A percentile compares a stretch with the other conserved stretches of the same genome.
phyloP scores from a whole-genome alignment of 139 green algal genomes.

The Chlorella vulgaris region DNA sequence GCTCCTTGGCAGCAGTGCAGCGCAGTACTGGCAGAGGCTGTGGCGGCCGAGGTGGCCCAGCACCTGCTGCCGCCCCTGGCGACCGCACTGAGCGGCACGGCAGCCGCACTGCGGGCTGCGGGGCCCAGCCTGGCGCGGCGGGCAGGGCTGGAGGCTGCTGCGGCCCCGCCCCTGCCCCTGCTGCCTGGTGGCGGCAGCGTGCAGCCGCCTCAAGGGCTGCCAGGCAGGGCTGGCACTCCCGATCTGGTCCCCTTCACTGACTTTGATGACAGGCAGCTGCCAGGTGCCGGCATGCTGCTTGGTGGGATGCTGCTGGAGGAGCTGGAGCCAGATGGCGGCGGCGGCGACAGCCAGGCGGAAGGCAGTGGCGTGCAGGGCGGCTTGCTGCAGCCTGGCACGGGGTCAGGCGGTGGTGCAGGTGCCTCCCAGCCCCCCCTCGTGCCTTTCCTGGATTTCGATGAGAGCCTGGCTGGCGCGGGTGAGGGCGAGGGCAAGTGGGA shows the following conservation, averaged over 20 bases:
- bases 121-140: slow-evolving; percentile 16
- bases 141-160: background rate
- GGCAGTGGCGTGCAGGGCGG: too few relatives aligned
- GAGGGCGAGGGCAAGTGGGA: background rate
- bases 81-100: background rate
- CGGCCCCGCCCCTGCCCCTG: background rate
- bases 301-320: slow-evolving; percentile 1
- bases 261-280: slow-evolving; percentile 11
- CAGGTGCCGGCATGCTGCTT: slow-evolving; percentile 15
- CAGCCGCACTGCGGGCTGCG: background rate
- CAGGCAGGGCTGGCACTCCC: too few relatives aligned
- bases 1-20: slow-evolving; percentile 11
- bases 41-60: background rate
- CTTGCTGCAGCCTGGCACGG: too few relatives aligned
- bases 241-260: slow-evolving; percentile 23
- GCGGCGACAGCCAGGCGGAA: background rate
- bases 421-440: background rate
- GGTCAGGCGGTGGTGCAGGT: background rate
- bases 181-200: background rate
- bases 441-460: slow-evolving; percentile 33
- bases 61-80: slow-evolving; percentile 17
- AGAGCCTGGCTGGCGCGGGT: slow-evolving; percentile 6
- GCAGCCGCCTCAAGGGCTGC: too few relatives aligned
- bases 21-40: background rate
- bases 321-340: background rate